Evolutionary conservation across 2,329 filamentous ascomycete genomes (phyloP).

Genomic region (Helotiales sp.): DNA sequence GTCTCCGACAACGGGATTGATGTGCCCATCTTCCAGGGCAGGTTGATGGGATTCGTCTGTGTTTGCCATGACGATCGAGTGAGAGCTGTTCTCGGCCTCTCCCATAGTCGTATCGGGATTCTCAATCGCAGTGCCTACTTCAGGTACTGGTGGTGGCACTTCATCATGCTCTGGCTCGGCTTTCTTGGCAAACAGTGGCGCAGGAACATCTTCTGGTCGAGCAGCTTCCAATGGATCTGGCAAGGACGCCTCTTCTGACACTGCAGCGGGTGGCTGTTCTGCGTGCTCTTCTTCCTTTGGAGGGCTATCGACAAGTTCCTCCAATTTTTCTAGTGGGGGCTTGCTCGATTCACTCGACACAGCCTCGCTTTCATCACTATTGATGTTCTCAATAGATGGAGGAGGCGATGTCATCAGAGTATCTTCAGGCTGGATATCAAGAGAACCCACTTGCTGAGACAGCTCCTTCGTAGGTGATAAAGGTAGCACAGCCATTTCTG

Average conservation of each 20-base stretch:
- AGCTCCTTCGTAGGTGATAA: conserved; percentile 53
- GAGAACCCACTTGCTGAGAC: conserved; percentile 30
- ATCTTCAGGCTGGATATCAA: conserved; percentile 30
- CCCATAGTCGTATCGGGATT: conserved; percentile 36
- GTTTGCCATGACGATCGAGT: conserved; percentile 31
- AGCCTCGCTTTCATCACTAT: conserved; percentile 18
- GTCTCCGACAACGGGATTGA: conserved; percentile 81
- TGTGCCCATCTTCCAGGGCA: conserved; percentile 15
- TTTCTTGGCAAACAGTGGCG: conserved; percentile 61
- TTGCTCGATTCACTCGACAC: conserved; percentile 18
- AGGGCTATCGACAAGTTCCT: conserved; percentile 27
- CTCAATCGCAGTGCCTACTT: conserved; percentile 28
- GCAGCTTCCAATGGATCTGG: conserved; percentile 39
- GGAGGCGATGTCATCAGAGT: conserved; percentile 29
- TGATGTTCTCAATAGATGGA: conserved; percentile 18
- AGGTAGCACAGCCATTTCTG: conserved; percentile 56
- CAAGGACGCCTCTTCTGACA: conserved; percentile 3
- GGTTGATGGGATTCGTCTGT: conserved; percentile 26
- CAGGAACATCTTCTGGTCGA: conserved; percentile 67
- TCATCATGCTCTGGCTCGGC: conserved; percentile 19
- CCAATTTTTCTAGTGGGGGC: conserved; percentile 21
- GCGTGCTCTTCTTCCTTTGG: conserved; percentile 9
- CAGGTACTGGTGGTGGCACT: conserved; percentile 8
- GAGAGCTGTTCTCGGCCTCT: conserved; percentile 33
- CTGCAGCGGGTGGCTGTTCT: conserved; percentile 7